Base-by-base conservation (phyloP, 345 rosid species). In the Triadica sebifera region DNA sequence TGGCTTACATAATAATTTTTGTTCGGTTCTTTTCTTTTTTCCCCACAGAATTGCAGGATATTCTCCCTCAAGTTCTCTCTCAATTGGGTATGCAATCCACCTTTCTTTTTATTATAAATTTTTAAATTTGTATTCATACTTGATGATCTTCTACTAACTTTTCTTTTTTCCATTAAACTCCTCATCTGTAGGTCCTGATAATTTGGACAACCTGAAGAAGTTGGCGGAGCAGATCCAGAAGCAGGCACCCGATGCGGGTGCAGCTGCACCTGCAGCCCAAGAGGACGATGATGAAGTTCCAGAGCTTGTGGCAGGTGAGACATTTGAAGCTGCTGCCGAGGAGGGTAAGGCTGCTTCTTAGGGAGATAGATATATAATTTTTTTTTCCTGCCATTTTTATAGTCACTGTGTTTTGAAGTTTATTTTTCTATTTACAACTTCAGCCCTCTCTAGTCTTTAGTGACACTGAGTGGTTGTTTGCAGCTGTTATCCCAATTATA, bases 191-290 rank as follows among this genome's bases (percentile, higher is more conserved):
- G 99, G 98, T 16, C 93, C 92, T 2, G 97, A 95, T 84, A 93
- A 89, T 85, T 87, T 93, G 90, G 98, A 95, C 79, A 90, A 89
- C 81, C 77, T 95, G 72, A 93, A 89, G 90, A 95, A 91, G 85
- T 77, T 95, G 79, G 99, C 98, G 1, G 99, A 93, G 85, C 99
- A 95, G 84, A 84, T 91, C 82, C 90, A 95, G 87, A 95, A 84
- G 84, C 93, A 91, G 79, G 80, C 77, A 15, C 85, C 92, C 5
- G 83, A 78, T 61, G 81, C 79, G 8, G 90, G 84, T 25, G 79
- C 79, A 1, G 80, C 81, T 12, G 78, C 86, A n/a, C 16, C 68
- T 5, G 3, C 51, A 4, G 67, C 46, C 12, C 50, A 39, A 19
- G 68, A 64, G 15, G 68, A 64, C n/a, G 68, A 63, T 34, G 65